Percentiles rank a stretch among this genome's conserved stretches.
These are phyloP conservation scores for Myriosclerotinia curreyana DNA, from an alignment of 2,329 filamentous ascomycete species.

Conservation along the genomic window DNA sequence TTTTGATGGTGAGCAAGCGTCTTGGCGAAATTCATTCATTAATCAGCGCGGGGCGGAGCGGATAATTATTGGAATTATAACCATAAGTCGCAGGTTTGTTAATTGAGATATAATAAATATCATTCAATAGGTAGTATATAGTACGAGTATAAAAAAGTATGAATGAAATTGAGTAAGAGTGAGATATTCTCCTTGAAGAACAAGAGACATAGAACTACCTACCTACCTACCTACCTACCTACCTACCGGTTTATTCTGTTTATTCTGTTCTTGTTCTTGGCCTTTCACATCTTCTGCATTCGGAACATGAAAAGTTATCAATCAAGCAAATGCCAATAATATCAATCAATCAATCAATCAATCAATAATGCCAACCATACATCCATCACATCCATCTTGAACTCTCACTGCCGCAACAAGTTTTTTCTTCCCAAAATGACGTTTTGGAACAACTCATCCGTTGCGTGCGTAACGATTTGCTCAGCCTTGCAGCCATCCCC, in stretches of 20 bases:
- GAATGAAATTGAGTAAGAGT: not conserved
- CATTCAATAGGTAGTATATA: not conserved
- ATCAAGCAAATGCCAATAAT: not conserved
- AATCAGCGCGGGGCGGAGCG: not conserved
- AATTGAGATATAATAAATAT: not conserved
- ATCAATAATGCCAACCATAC: not conserved
- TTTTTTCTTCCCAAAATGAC: not conserved
- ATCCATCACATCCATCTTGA: not conserved
- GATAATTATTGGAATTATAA: not conserved
- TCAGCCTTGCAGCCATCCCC: slow-evolving; percentile 10
- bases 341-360: too few relatives aligned
- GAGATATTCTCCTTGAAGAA: not conserved
- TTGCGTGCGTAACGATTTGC: slow-evolving; percentile 10
- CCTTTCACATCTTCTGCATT: slow-evolving; percentile 6
- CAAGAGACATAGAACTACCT: slow-evolving; percentile 6
- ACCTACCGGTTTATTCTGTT: not conserved
- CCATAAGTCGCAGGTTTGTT: not conserved
- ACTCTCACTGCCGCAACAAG: not conserved
- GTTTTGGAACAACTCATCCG: slow-evolving; percentile 2
- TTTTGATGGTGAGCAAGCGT: slow-evolving; percentile 3
- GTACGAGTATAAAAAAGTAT: too few relatives aligned
- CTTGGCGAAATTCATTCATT: not conserved
- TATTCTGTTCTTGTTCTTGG: too few relatives aligned
- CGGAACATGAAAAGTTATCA: not conserved
- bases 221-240: not conserved